Conservation (phyloP, 2,329 filamentous ascomycete species). For the Penicillium sp. region DNA sequence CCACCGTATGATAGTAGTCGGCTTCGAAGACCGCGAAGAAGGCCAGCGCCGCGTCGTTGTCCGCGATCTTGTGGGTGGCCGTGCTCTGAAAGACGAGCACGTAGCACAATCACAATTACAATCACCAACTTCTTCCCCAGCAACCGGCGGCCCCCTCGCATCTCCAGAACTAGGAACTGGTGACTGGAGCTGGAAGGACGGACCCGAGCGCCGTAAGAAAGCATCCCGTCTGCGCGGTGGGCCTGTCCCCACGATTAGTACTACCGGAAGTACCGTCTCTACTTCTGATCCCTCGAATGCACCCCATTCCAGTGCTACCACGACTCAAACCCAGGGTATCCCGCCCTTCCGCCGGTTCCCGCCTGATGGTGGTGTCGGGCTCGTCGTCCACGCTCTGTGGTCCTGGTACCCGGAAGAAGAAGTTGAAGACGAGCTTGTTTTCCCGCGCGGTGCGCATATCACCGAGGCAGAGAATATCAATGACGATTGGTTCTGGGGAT, state of each 20-base stretch:
- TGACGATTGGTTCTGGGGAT: conserved; percentile 84
- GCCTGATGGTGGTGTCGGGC: conserved; percentile 70
- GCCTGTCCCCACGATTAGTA: conserved; percentile 3
- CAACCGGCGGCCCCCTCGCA: conserved; percentile 25
- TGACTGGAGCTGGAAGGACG: conserved; percentile 46
- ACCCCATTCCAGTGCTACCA: conserved; percentile 11
- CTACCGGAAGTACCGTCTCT: conserved; percentile 1
- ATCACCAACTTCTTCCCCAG: conserved; percentile 17
- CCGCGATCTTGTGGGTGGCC: conserved; percentile 74
- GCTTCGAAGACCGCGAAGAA: conserved; percentile 66
- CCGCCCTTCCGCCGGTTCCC: conserved; percentile 54
- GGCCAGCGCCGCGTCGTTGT: conserved; percentile 67
- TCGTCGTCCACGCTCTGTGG: conserved; percentile 66
- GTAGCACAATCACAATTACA: conserved; percentile 24
- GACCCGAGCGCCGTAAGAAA: conserved; percentile 38
- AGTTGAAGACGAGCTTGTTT: conserved; percentile 69
- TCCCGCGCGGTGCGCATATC: conserved; percentile 80
- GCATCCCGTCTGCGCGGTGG: conserved; percentile 31
- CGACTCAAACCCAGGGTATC: conserved; percentile 10
- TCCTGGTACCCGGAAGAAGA: conserved; percentile 67
- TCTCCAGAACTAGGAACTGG: conserved; percentile 30
- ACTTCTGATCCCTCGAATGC: conserved; percentile 15
- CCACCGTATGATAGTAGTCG: conserved; percentile 80
- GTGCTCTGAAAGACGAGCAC: conserved; percentile 61
- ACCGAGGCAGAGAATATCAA: conserved; percentile 83